Evolutionary conservation across 495 filamentous ascomycete genomes (phyloP), one percentile per base, ranked within the genome.

Genomic region (Lichenothelia convexa): DNA sequence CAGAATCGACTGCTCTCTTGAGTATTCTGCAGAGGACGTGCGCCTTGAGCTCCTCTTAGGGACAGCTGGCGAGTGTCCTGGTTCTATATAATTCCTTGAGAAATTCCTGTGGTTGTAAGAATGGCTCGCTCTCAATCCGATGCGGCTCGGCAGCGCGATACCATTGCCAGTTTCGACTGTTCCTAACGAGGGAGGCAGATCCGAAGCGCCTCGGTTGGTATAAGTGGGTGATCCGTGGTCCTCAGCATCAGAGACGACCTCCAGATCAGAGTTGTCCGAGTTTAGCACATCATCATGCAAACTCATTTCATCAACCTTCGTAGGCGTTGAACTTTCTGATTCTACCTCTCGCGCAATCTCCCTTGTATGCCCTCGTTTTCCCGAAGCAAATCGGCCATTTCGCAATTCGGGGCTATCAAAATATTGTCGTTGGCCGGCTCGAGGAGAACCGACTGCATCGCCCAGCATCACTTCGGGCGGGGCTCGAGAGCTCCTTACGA

Each of bases 401-500:
- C 19, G 16, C 4, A 4, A 21, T 21, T 47, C 39, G 0, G 53
- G 51, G 31, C 37, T 49, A 32, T 56, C 50, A 9, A 36, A 21
- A 34, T 56, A 56, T 5, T 44, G 51, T 35, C 45, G 51, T 1
- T 47, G 45, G 7, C 21, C 24, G 6, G 42, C 33, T 17, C n/a
- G 32, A 2, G 50, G 50, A 15, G 45, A 47, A 18, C n/a, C 17
- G 16, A 48, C 50, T 2, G 39, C 40, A 15, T 44, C 45, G 27
- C 45, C 45, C 21, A 43, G 42, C 9, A 46, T n/a, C 9, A 43
- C 39, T 36, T 48, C 44, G 3, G 64, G 65, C 21, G 71, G 71
- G 15, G 68, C 65, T 45, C 84, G 68, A 27, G 80, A 67, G 48
- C 84, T 92, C 49, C 89, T 65, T 9, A 95, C 89, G 12, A 97